phyloP scores from a whole-genome alignment of 2,329 filamentous ascomycete species.

The Paecilomyces fulvus region DNA sequence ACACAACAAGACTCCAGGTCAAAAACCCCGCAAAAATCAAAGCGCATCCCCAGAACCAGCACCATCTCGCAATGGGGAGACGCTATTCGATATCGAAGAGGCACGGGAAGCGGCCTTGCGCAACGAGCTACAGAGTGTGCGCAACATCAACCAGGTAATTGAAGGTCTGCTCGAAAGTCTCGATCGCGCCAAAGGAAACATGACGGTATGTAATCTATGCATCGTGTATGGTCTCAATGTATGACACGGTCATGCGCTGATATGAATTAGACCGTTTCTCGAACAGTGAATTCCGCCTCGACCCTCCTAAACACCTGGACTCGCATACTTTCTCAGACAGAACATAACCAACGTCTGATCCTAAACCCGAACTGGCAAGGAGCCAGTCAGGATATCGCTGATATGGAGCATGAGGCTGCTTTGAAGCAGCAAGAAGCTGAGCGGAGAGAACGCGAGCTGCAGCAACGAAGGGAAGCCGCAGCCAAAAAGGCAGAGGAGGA shows the following conservation, averaged over 20 bases:
- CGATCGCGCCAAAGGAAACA: constrained; percentile 40
- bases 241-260: constrained; percentile 3
- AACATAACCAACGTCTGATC: constrained; percentile 91
- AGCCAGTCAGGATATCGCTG: constrained; percentile 74
- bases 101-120: constrained; percentile 65
- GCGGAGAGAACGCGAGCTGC: constrained; percentile 67
- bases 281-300: constrained; percentile 79
- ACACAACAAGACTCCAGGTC: constrained; percentile 24
- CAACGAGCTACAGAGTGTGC: constrained; percentile 72
- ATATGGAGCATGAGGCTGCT: constrained; percentile 71
- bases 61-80: constrained; percentile 39
- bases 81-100: constrained; percentile 55
- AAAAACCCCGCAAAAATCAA: constrained; percentile 31
- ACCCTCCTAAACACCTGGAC: constrained; percentile 92
- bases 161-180: constrained; percentile 48
- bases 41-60: constrained; percentile 18
- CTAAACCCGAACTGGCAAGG: constrained; percentile 86
- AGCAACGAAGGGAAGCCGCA: constrained; percentile 65
- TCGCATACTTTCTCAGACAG: constrained; percentile 88
- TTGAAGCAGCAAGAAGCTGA: constrained; percentile 69
- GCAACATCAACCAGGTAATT: constrained; percentile 79
- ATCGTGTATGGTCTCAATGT: background rate
- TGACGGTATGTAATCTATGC: constrained; percentile 32
- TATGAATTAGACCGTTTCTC: constrained; percentile 62
- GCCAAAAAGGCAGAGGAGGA: constrained; percentile 44